Percentiles rank a stretch among this genome's conserved stretches.
Evolutionary conservation across 1,284 basidiomycete genomes (phyloP).

Genomic region (Wallemia mellicola): DNA sequence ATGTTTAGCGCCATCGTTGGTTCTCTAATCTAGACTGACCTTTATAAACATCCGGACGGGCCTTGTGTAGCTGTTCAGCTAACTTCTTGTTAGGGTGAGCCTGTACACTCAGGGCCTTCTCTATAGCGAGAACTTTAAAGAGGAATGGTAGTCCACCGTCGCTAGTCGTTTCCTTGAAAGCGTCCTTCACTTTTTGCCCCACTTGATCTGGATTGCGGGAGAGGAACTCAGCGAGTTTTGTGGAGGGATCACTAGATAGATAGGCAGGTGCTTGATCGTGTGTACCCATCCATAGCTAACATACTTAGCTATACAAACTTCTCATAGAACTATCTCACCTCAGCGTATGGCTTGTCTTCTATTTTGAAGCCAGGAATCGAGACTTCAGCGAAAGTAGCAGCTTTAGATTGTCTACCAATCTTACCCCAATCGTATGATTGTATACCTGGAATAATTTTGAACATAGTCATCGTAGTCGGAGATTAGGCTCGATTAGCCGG

Average conservation of each 20-base stretch:
- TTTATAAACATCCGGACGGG: slow-evolving; percentile 63
- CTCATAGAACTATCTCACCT: slow-evolving; percentile 19
- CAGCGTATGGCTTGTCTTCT: slow-evolving; percentile 29
- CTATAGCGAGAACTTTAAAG: slow-evolving; percentile 77
- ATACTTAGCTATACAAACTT: not conserved
- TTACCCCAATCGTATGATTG: slow-evolving; percentile 26
- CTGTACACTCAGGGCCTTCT: slow-evolving; percentile 85
- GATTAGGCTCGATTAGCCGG: too few species aligned
- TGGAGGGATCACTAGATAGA: slow-evolving; percentile 20
- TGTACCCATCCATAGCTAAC: slow-evolving; percentile 93
- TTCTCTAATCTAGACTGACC: slow-evolving; percentile 21
- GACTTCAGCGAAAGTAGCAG: slow-evolving; percentile 22
- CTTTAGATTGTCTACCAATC: slow-evolving; percentile 21
- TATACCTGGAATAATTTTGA: slow-evolving; percentile 8
- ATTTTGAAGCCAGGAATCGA: slow-evolving; percentile 21
- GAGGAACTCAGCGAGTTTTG: slow-evolving; percentile 29
- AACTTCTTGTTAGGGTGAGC: slow-evolving; percentile 83
- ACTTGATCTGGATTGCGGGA: slow-evolving; percentile 34
- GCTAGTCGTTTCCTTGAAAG: slow-evolving; percentile 24
- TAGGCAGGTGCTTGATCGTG: slow-evolving; percentile 63
- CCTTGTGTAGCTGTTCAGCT: slow-evolving; percentile 41
- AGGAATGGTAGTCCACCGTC: slow-evolving; percentile 62
- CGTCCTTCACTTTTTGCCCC: slow-evolving; percentile 28
- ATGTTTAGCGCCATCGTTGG: not conserved
- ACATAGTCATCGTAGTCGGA: slow-evolving; percentile 4